Base-by-base conservation (phyloP, 306 rosid species). In the Prunus mira region DNA sequence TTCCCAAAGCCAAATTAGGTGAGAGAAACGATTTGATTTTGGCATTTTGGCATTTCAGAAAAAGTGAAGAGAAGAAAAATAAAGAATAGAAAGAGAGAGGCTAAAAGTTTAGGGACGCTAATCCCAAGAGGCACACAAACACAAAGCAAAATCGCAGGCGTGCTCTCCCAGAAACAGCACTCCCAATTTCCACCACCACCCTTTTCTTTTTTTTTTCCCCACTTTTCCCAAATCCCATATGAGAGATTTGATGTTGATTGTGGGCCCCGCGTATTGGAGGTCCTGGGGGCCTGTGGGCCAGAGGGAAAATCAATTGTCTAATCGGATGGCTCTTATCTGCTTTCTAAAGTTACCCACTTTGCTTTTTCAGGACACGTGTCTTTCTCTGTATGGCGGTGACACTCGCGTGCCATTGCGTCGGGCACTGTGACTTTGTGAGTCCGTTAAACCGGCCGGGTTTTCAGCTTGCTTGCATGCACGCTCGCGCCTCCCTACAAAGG, bases 391-490 rank as follows among this genome's bases (percentile, higher is more conserved):
- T 34, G 77, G 81, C 20, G 15, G 3, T 27, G 62, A 47, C 14
- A 3, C 6, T 25, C 34, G 82, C 62, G 76, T 67, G 47, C 64
- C 15, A 49, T 27, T 49, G 34, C 25, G 60, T 87, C 68, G 80
- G 75, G 38, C 41, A 24, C n/a, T 57, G 79, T 19, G 13, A 65
- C 5, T 49, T 38, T 38, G 80, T 19, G 10, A 68, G 7, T 58
- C 85, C 89, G 56, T 65, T 24, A 65, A 60, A 83, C 46, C 69
- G 5, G 91, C 82, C 90, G 65, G 65, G 30, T 71, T 80, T 82
- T 71, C 78, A 69, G 90, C 73, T 73, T 73, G 43, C 77, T 78
- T 27, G 65, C 76, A 19, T 54, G 71, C 86, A 77, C 80, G 81
- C 89, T 69, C 67, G n/a, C 72, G 43, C 5, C 20, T 65, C 12